Evolutionary conservation across 202 grass and related monocot genomes (phyloP).

Genomic region (Hordeum pubiflorum): DNA sequence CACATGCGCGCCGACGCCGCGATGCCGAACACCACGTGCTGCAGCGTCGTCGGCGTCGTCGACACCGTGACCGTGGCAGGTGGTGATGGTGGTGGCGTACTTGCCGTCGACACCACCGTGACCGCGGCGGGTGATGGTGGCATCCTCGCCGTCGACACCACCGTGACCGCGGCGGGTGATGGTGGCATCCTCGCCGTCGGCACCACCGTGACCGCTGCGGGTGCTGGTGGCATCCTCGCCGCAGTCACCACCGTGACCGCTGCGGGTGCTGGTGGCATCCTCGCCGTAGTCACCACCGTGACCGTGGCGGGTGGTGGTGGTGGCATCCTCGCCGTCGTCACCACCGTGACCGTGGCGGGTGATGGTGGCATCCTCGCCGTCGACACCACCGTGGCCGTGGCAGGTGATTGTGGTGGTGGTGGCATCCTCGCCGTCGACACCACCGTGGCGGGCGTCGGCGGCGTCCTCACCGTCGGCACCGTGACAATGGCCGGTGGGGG

Average conservation of each 20-base stretch:
- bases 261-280: background rate
- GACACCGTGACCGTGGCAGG: background rate
- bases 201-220: background rate
- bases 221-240: background rate
- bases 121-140: background rate
- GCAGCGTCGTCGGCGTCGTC: slow-evolving; percentile 29
- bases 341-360: no score
- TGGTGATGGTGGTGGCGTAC: background rate
- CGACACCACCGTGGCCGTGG: background rate
- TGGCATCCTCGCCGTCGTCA: no score
- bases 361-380: background rate
- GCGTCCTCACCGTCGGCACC: background rate
- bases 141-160: background rate
- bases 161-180: background rate
- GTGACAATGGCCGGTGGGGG: background rate
- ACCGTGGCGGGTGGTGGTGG: background rate
- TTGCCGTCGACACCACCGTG: background rate
- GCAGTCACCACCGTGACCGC: background rate
- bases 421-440: background rate
- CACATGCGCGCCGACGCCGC: slow-evolving; percentile 51
- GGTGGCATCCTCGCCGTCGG: background rate
- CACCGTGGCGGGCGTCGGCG: background rate
- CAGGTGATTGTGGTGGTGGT: background rate
- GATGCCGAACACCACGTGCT: slow-evolving; percentile 72
- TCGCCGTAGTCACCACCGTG: background rate